Evolutionary conservation across 2,329 filamentous ascomycete genomes (phyloP), one percentile per base, ranked within the genome.

Genomic region (Pestalotiopsis sp.): DNA sequence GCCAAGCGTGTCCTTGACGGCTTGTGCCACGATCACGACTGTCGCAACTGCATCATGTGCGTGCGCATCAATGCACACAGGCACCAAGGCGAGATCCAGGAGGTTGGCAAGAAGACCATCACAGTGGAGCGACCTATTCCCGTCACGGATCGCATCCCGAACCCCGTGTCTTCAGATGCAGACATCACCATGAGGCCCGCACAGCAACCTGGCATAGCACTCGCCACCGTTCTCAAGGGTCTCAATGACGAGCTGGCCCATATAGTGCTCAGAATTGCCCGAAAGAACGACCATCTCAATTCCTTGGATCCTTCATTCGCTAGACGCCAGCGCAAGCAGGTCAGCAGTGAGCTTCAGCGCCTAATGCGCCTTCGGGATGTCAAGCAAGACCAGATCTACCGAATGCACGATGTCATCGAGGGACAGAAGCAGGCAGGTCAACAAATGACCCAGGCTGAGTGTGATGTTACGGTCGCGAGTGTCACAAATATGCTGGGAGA

Each of bases 161-260:
- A 85, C 70, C 77, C 84, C n/a, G 25, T 23, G 23, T 58, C 70
- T 11, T 39, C 70, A 62, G 71, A 68, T 63, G 59, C 68, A 25
- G 66, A 74, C 9, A 72, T 68, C n/a, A 91, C 88, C 1, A 83
- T 91, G 74, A 90, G 92, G 4, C 90, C 91, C 5, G 86, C 91
- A 1, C 91, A 93, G 75, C 82, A 89, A 1, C 93, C 93, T 0
- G 89, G 87, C 4, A 81, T 91, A 58, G 93, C 94, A 11, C 87
- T 97, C 27, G 92, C 92, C 7, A 88, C 91, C n/a, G 92, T 97
- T 25, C 91, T 97, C 78, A 96, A 97, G 80, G 87, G 90, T 7
- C 83, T 97, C 3, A 86, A 93, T 73, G 93, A 97, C 77, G 94
- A 97, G 78, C 87, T 95, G 59, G 86, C 87, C 13, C 93, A 97